These are phyloP conservation scores for Panus rudis DNA, from an alignment of 768 basidiomycete genomes.

Conservation along the genomic window DNA sequence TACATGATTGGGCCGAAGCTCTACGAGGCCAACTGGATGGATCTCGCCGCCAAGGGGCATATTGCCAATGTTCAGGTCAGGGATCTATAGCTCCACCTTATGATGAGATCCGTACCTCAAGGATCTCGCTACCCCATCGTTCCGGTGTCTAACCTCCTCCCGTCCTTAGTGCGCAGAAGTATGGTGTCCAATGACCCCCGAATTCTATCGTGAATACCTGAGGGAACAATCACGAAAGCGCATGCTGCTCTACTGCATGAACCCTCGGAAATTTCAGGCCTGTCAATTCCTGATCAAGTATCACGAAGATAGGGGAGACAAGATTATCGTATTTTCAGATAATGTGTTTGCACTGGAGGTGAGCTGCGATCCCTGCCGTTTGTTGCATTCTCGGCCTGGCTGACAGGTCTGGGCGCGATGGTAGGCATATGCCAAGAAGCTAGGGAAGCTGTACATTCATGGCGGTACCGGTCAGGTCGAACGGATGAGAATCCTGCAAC, in stretches of 20 bases:
- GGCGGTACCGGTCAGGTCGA: slow-evolving; percentile 93
- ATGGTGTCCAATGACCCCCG: slow-evolving; percentile 99
- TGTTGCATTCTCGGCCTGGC: slow-evolving; percentile 98
- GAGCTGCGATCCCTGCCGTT: slow-evolving; percentile 52
- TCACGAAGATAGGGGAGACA: slow-evolving; percentile 96
- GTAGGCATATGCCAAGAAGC: slow-evolving; percentile 88
- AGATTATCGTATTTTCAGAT: slow-evolving; percentile 98
- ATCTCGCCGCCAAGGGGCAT: slow-evolving; percentile 97
- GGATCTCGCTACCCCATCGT: neutral
- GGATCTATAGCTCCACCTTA: slow-evolving; percentile 5
- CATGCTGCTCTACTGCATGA: slow-evolving; percentile 98
- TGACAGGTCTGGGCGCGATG: slow-evolving; percentile 87
- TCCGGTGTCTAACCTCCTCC: neutral
- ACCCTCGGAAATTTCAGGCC: slow-evolving; percentile 98
- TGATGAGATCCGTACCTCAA: neutral
- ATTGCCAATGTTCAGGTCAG: slow-evolving; percentile 98
- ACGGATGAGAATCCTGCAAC: slow-evolving; percentile 88
- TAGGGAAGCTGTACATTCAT: slow-evolving; percentile 93
- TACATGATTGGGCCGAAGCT: slow-evolving; percentile 99
- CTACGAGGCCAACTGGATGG: slow-evolving; percentile 99
- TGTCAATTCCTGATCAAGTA: slow-evolving; percentile 98
- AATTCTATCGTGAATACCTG: slow-evolving; percentile 97
- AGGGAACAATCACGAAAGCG: slow-evolving; percentile 87
- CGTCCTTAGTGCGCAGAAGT: slow-evolving; percentile 89
- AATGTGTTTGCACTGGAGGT: slow-evolving; percentile 97